These are phyloP conservation scores for Saccharomycopsis hybrid DNA, from an alignment of 1,139 yeast genomes.

Conservation along the genomic window DNA sequence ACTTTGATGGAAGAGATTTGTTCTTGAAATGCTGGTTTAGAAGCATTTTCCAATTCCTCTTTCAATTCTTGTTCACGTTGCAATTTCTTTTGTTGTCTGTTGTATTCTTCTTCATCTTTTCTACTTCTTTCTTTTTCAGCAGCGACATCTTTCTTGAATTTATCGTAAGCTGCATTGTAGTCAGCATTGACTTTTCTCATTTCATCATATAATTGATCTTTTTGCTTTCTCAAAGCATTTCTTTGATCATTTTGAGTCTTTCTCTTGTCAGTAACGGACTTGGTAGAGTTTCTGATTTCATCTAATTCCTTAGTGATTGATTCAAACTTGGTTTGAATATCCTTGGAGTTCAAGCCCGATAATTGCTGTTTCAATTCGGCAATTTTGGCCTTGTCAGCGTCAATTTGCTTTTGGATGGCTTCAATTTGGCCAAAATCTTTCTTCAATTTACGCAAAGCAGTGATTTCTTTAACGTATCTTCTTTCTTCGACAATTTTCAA, in stretches of 20 bases:
- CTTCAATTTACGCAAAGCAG: slow-evolving; percentile 72
- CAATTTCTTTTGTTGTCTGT: slow-evolving; percentile 51
- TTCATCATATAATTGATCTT: slow-evolving; percentile 59
- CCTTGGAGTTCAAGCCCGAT: slow-evolving; percentile 48
- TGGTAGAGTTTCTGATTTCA: slow-evolving; percentile 54
- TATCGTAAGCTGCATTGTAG: slow-evolving; percentile 63
- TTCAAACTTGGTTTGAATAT: slow-evolving; percentile 44
- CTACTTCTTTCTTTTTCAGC: slow-evolving; percentile 67
- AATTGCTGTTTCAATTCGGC: slow-evolving; percentile 67
- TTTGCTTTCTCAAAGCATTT: slow-evolving; percentile 59
- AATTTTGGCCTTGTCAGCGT: slow-evolving; percentile 71
- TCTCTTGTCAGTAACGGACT: slow-evolving; percentile 62
- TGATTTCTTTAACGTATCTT: slow-evolving; percentile 77
- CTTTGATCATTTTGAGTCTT: slow-evolving; percentile 59
- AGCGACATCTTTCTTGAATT: slow-evolving; percentile 63
- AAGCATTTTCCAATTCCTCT: slow-evolving; percentile 56
- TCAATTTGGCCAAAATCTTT: slow-evolving; percentile 74
- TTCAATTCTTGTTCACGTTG: slow-evolving; percentile 63
- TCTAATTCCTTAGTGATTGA: slow-evolving; percentile 57
- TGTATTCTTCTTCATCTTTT: slow-evolving; percentile 54
- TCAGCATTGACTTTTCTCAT: slow-evolving; percentile 62
- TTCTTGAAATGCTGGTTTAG: slow-evolving; percentile 76
- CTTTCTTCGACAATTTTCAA: slow-evolving; percentile 91
- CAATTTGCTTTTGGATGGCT: slow-evolving; percentile 72
- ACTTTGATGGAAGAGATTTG: slow-evolving; percentile 59